Percentiles rank a stretch among this genome's conserved stretches.
phyloP scores from a whole-genome alignment of 257 asterid species.

The Fraxinus quadrangulata region DNA sequence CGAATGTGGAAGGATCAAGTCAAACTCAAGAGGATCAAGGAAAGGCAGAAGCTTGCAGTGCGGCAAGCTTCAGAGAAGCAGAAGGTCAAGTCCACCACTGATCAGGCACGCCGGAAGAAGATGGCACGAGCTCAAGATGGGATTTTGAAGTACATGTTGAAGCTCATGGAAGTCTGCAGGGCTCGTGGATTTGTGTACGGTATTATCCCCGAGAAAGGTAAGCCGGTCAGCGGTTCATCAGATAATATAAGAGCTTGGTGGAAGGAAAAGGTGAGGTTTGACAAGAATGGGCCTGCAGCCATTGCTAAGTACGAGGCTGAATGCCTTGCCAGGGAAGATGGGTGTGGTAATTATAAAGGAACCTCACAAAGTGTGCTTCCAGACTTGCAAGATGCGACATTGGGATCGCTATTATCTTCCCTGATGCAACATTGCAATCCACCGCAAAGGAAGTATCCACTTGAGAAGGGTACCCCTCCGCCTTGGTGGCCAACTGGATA shows the following conservation, averaged over 20 bases:
- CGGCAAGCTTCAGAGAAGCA: slow-evolving; percentile 60
- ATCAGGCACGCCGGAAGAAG: slow-evolving; percentile 68
- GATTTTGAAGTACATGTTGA: slow-evolving; percentile 71
- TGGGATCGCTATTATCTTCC: slow-evolving; percentile 68
- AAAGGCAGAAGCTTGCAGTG: slow-evolving; percentile 52
- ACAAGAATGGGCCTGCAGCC: slow-evolving; percentile 69
- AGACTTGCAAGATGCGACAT: slow-evolving; percentile 67
- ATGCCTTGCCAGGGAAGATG: slow-evolving; percentile 37
- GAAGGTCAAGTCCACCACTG: slow-evolving; percentile 50
- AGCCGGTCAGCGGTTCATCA: slow-evolving; percentile 68
- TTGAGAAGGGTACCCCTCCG: slow-evolving; percentile 60
- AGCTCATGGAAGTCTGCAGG: slow-evolving; percentile 78
- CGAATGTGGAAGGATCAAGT: slow-evolving; percentile 75
- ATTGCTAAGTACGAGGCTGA: slow-evolving; percentile 65
- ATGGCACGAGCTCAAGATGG: slow-evolving; percentile 81
- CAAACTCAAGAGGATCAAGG: slow-evolving; percentile 70
- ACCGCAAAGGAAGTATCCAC: slow-evolving; percentile 62
- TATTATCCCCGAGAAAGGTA: slow-evolving; percentile 74
- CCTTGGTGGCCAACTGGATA: slow-evolving; percentile 82
- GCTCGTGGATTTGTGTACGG: slow-evolving; percentile 77
- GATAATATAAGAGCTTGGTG: slow-evolving; percentile 79
- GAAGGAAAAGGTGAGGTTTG: slow-evolving; percentile 74
- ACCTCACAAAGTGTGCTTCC: slow-evolving; percentile 41
- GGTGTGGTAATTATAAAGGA: slow-evolving; percentile 36
- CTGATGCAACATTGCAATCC: slow-evolving; percentile 75